phyloP scores from a whole-genome alignment of 805 yeast species.

The Naumovozyma dairenensis region DNA sequence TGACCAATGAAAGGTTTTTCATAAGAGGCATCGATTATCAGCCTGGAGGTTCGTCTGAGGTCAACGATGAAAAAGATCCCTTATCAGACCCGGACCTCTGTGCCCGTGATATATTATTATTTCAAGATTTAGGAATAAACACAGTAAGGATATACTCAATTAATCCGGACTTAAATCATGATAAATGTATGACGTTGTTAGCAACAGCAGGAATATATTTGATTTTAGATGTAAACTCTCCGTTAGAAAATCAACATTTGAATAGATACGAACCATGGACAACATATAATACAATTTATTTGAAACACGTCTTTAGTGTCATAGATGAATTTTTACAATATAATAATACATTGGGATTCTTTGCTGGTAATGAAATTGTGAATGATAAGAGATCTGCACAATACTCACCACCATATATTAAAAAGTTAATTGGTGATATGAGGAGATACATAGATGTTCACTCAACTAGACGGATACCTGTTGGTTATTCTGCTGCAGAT shows the following conservation, averaged over 20 bases:
- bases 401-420: constrained; percentile 63
- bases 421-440: constrained; percentile 73
- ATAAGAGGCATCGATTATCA: constrained; percentile 89
- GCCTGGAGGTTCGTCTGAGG: constrained; percentile 88
- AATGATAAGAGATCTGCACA: constrained; percentile 67
- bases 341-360: constrained; percentile 82
- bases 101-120: constrained; percentile 70
- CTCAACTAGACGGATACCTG: constrained; percentile 62
- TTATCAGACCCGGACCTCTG: constrained; percentile 63
- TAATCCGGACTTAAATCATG: constrained; percentile 75
- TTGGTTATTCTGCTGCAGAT: constrained; percentile 96
- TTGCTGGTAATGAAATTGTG: constrained; percentile 86
- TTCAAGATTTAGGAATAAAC: constrained; percentile 79
- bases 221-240: constrained; percentile 86
- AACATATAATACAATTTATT: constrained; percentile 59
- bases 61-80: constrained; percentile 52
- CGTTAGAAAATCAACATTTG: constrained; percentile 64
- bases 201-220: constrained; percentile 91
- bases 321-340: constrained; percentile 74
- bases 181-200: constrained; percentile 79
- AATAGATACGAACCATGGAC: constrained; percentile 94
- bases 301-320: constrained; percentile 67
- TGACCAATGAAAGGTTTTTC: constrained; percentile 66
- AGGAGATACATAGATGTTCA: constrained; percentile 56
- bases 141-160: constrained; percentile 82